Evolutionary conservation across 1,284 basidiomycete genomes (phyloP).

Genomic region (Papiliotrema laurentii): DNA sequence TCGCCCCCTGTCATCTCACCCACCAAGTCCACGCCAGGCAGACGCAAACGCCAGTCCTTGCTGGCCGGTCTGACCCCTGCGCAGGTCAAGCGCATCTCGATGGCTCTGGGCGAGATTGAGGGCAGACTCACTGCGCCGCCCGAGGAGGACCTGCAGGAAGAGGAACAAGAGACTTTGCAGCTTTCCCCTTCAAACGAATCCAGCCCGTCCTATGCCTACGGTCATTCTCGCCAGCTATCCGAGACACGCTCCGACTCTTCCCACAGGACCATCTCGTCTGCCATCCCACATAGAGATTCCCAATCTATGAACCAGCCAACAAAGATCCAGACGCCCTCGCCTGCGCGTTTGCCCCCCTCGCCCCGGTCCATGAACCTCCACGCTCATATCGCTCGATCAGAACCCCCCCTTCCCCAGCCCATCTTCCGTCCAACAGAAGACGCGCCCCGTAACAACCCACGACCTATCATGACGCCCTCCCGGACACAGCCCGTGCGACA

Average conservation of each 20-base stretch:
- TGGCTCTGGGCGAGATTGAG: conserved; percentile 40
- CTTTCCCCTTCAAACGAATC: too few relatives aligned
- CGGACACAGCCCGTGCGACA: conserved; percentile 30
- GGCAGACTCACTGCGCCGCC: conserved; percentile 12
- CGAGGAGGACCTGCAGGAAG: neutral
- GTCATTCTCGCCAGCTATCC: too few relatives aligned
- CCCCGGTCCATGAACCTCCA: conserved; percentile 27
- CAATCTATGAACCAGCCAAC: conserved; percentile 5
- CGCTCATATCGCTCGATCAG: conserved; percentile 14
- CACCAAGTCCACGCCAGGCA: neutral
- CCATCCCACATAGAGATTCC: neutral
- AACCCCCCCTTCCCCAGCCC: conserved; percentile 1
- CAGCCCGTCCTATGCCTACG: too few relatives aligned
- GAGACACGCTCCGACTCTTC: too few relatives aligned
- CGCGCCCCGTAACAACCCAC: conserved; percentile 8
- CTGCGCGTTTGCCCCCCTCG: conserved; percentile 25
- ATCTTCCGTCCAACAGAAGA: neutral
- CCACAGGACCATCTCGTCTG: neutral
- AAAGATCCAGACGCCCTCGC: too few relatives aligned
- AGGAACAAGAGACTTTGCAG: conserved; percentile 19
- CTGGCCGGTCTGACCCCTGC: conserved; percentile 31
- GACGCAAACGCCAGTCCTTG: conserved; percentile 29
- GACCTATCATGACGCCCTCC: conserved; percentile 32
- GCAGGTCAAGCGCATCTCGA: conserved; percentile 40
- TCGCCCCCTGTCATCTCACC: conserved; percentile 1